Evolutionary conservation across 1,284 basidiomycete species (phyloP), one percentile per base, ranked within the genome.

Genomic region (Entoloma clypeatum): DNA sequence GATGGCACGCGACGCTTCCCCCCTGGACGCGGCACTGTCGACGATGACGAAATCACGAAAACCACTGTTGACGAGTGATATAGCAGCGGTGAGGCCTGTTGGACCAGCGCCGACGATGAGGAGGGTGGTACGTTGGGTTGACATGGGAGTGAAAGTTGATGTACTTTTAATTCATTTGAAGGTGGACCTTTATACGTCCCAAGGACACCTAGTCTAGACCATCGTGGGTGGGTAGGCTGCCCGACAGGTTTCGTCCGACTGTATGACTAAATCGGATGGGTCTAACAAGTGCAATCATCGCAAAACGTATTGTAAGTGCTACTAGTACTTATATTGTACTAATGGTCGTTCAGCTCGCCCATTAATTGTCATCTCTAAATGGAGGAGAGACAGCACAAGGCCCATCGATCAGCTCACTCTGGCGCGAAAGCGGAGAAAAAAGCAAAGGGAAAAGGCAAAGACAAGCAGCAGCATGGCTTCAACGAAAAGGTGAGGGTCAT

Each of bases 401-500:
- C 81, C 0, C 91, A 93, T 64, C 68, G 83, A 31, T 74, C 84
- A 28, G 67, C 86, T 13, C 79, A 80, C 52, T 77, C 83, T n/a
- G 83, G 86, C 16, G 63, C 64, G 36, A 89, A 87, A 57, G 79
- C 77, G 1, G 85, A 82, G 39, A 90, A 90, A 64, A 91, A 89
- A 62, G 75, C 74, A 6, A 78, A 81, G 49, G 77, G 73, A 3
- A 79, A 83, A 54, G 81, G 78, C 17, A 85, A 89, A 54, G 79
- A 85, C 52, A 79, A 75, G 42, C 74, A 75, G 42, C 74, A 79
- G 54, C 62, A 79, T 47, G 85, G 84, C 3, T 91, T 84, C 68
- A 97, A 98, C 59, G 92, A 93, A 62, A 97, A 96, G 72, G 92
- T 88, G 45, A 48, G 71, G 53, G n/a, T 9, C 7, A 22, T 34